These are phyloP conservation scores for Vararia minispora DNA, from an alignment of 768 basidiomycete genomes.

Conservation along the genomic window DNA sequence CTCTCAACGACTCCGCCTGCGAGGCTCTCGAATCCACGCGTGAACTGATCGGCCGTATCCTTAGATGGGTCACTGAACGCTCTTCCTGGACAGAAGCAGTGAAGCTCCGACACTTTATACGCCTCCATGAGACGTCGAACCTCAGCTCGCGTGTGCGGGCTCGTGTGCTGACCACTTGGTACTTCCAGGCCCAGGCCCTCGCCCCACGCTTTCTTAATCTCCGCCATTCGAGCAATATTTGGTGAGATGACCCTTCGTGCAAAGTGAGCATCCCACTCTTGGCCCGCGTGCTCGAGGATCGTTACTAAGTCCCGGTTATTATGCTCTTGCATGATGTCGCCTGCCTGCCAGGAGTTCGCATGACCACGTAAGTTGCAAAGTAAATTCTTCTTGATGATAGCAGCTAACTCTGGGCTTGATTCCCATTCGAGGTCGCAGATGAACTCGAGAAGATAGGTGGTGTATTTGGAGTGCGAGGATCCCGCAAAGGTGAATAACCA, in stretches of 20 bases:
- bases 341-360: slow-evolving; percentile 15
- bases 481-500: slow-evolving; percentile 24
- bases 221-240: slow-evolving; percentile 15
- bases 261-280: slow-evolving; percentile 15
- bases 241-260: slow-evolving; percentile 17
- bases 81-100: slow-evolving; percentile 12
- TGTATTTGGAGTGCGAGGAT: slow-evolving; percentile 23
- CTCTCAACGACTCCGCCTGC: not conserved
- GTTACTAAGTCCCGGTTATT: slow-evolving; percentile 17
- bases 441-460: slow-evolving; percentile 23
- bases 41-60: not conserved
- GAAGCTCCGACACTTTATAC: slow-evolving; percentile 15
- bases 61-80: not conserved
- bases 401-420: slow-evolving; percentile 13
- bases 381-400: slow-evolving; percentile 10
- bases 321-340: slow-evolving; percentile 21
- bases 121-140: slow-evolving; percentile 10
- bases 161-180: slow-evolving; percentile 13
- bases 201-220: slow-evolving; percentile 16
- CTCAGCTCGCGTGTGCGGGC: slow-evolving; percentile 13
- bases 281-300: slow-evolving; percentile 12
- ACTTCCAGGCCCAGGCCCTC: slow-evolving; percentile 9
- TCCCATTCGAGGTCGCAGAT: slow-evolving; percentile 22
- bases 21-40: not conserved
- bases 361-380: slow-evolving; percentile 21